phyloP scores from a whole-genome alignment of 176 grass and related monocot genomes.

The Oryza australiensis region DNA sequence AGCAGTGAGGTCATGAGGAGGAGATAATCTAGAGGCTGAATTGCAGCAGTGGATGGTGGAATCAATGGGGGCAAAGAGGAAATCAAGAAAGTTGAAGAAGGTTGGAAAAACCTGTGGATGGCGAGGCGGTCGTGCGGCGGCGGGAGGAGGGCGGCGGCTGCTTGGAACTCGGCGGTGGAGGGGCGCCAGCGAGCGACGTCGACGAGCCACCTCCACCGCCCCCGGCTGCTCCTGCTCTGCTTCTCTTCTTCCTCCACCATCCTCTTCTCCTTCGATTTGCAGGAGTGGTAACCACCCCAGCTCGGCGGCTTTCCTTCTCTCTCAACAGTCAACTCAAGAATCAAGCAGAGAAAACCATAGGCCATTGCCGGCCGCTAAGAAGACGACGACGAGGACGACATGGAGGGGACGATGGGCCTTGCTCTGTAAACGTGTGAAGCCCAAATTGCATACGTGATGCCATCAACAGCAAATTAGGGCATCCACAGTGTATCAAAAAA shows the following conservation, averaged over 20 bases:
- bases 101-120: constrained; percentile 44
- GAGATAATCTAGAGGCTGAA: too few species aligned
- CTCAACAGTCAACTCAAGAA: too few species aligned
- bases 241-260: background rate
- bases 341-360: background rate
- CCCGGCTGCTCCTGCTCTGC: background rate
- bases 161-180: constrained; percentile 43
- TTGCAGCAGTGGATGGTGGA: too few species aligned
- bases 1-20: background rate
- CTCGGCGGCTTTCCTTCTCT: too few species aligned
- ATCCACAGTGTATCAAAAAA: too few species aligned
- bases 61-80: background rate
- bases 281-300: too few species aligned
- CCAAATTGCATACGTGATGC: background rate
- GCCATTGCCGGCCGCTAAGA: background rate
- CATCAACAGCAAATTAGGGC: too few species aligned
- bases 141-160: constrained; percentile 47
- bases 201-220: constrained; percentile 9
- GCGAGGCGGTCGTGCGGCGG: constrained; percentile 37
- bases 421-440: background rate
- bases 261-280: too few species aligned
- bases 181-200: constrained; percentile 63
- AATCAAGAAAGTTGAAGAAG: constrained; percentile 4
- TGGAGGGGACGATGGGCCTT: background rate
- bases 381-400: too few species aligned